A percentile compares a stretch with the other conserved stretches of the same genome.
Conservation (phyloP, 768 basidiomycete genomes). For the Xanthoconium stramineum region DNA sequence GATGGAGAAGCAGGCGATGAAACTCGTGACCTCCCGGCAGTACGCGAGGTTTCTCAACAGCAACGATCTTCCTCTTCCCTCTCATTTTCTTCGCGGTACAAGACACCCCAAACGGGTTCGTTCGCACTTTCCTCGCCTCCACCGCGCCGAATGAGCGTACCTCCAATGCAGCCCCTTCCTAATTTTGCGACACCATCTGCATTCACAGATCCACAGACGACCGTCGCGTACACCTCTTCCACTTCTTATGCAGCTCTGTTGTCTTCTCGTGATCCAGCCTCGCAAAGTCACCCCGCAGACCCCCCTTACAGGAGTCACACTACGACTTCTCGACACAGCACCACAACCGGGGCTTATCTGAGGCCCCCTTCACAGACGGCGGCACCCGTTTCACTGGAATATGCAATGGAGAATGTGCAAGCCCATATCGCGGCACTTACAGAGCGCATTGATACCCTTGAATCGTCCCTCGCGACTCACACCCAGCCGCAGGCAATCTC, state of each 20-base stretch:
- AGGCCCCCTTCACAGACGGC: constrained; percentile 43
- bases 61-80: constrained; percentile 67
- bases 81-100: constrained; percentile 68
- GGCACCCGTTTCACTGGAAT: constrained; percentile 47
- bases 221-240: constrained; percentile 27
- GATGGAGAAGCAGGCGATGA: constrained; percentile 49
- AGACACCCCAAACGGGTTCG: constrained; percentile 69
- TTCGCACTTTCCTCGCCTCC: constrained; percentile 56
- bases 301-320: constrained; percentile 35
- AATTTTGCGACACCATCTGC: constrained; percentile 71
- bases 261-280: constrained; percentile 37
- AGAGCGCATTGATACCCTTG: constrained; percentile 75
- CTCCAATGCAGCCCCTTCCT: constrained; percentile 69
- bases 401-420: constrained; percentile 77
- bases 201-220: constrained; percentile 49
- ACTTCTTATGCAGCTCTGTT: constrained; percentile 36
- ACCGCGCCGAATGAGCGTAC: constrained; percentile 41
- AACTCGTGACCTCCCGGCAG: constrained; percentile 40
- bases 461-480: constrained; percentile 36
- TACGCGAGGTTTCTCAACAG: constrained; percentile 37
- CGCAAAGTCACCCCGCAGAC: constrained; percentile 37
- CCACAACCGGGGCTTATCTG: constrained; percentile 30
- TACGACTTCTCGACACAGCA: constrained; percentile 34
- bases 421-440: constrained; percentile 76
- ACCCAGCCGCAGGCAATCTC: constrained; percentile 35